A percentile compares a stretch with the other conserved stretches of the same genome.
Evolutionary conservation across 305 asterid genomes (phyloP).

Genomic region (Ilex paraguariensis): DNA sequence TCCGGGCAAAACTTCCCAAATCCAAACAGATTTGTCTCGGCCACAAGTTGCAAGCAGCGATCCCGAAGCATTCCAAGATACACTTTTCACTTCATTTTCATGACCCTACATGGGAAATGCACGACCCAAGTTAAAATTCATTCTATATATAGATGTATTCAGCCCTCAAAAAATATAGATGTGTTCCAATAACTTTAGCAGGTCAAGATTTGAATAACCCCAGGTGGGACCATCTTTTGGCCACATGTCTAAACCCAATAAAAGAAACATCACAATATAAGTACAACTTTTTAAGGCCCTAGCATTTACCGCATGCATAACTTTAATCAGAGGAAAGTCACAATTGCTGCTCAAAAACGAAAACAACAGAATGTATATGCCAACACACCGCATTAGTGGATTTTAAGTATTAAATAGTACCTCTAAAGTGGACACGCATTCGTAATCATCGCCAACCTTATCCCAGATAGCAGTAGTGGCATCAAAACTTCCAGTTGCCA

Average conservation of each 20-base stretch:
- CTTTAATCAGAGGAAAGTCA: not conserved
- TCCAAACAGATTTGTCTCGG: constrained; percentile 92
- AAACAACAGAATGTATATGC: no score
- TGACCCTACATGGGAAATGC: constrained; percentile 53
- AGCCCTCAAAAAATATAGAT: no score
- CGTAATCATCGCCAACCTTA: constrained; percentile 62
- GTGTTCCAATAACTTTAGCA: no score
- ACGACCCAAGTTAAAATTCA: not conserved
- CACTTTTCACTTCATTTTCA: constrained; percentile 91
- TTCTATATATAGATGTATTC: not conserved
- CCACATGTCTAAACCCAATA: not conserved
- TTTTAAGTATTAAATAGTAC: constrained; percentile 18
- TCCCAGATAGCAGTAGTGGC: constrained; percentile 91
- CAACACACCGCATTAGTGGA: no score
- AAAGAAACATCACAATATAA: not conserved
- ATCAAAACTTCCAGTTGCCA: constrained; percentile 94
- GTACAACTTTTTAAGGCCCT: not conserved
- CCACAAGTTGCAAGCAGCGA: constrained; percentile 89
- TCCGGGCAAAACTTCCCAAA: constrained; percentile 80
- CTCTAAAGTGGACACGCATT: constrained; percentile 84
- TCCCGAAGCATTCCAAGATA: constrained; percentile 80
- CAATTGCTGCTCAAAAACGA: not conserved
- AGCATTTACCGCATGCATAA: not conserved
- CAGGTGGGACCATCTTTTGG: no score
- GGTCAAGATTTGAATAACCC: no score